Evolutionary conservation across 805 yeast genomes (phyloP), one percentile per base, ranked within the genome.

Genomic region (Ogataea ganodermae): DNA sequence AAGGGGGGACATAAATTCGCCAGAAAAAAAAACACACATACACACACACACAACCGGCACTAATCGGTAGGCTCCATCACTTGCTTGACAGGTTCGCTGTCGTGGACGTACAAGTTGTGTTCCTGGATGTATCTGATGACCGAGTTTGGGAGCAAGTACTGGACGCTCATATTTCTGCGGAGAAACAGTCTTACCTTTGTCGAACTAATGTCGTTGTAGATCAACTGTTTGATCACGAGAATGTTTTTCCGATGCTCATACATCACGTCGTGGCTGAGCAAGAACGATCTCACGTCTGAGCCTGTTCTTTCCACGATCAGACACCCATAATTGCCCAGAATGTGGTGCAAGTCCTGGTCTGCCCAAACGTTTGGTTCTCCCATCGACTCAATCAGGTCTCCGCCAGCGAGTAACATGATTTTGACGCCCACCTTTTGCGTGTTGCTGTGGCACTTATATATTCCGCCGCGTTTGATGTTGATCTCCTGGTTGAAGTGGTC

Each of bases 341-440:
- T 94, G 65, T 94, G 99, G 60, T 90, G 96, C 59, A 94, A 74
- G 68, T 94, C 99, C 48, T 79, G 85, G 65, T 92, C 98, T 1
- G 96, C 96, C 99, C 99, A 94, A 31, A 94, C 99, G 60, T 92
- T 94, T 18, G 99, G 98, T 68, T 94, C 99, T n/a, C 99, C 99
- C 98, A 94, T 94, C 36, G 95, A 84, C 67, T 94, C 99, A 45
- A 94, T 94, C 57, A 94, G 77, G 68, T 94, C 99, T 35, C 99
- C 99, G 43, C 99, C 99, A 0, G 99, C 99, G 33, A 94, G 73
- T 46, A 94, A 76, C 98, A 94, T 92, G 60, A 94, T 85, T 65
- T 92, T 92, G 45, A 87, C 96, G 20, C 96, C 97, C 8, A 59
- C 42, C 39, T 58, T 61, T 30, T 61, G 63, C 47, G 89, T 76